Conservation (phyloP, 192 early-diverging fungal genomes). For the Linnemannia exigua region DNA sequence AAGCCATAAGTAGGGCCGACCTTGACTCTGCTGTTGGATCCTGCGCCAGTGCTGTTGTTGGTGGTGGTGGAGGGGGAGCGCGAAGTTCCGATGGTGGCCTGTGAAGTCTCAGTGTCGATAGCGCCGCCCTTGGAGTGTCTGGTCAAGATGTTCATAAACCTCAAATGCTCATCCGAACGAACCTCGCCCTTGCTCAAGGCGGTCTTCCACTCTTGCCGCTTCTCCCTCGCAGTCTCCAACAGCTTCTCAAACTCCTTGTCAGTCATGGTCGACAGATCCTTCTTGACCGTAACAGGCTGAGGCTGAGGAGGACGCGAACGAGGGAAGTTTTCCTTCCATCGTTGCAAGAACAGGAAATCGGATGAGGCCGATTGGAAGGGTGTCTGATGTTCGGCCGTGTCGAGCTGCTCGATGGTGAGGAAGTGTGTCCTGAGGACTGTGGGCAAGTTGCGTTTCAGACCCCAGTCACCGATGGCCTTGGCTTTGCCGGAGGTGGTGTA, state of each 20-base stretch:
- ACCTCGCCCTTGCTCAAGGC: constrained; percentile 57
- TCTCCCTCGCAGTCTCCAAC: constrained; percentile 66
- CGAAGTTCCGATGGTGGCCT: constrained; percentile 48
- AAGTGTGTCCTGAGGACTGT: constrained; percentile 70
- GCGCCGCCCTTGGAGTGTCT: constrained; percentile 25
- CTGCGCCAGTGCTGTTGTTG: constrained; percentile 9
- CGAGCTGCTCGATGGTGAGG: constrained; percentile 69
- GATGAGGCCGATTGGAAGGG: constrained; percentile 74
- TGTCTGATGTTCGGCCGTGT: constrained; percentile 80
- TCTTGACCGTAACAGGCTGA: constrained; percentile 55
- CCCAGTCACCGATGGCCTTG: constrained; percentile 78
- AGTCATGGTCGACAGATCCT: constrained; percentile 72
- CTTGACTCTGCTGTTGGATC: constrained; percentile 49
- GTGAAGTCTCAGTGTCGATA: constrained; percentile 44
- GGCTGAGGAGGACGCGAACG: constrained; percentile 67
- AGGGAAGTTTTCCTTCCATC: constrained; percentile 85
- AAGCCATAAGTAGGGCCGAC: constrained; percentile 56
- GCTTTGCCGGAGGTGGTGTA: constrained; percentile 71
- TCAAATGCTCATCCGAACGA: constrained; percentile 28
- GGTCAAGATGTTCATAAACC: constrained; percentile 31
- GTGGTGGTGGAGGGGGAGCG: constrained; percentile 23
- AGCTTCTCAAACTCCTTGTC: constrained; percentile 72
- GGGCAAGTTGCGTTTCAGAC: constrained; percentile 81
- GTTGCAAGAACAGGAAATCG: constrained; percentile 67
- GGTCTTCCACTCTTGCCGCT: constrained; percentile 66